Base-by-base conservation (phyloP, 2,329 filamentous ascomycete species). In the Microascus cirrosus region DNA sequence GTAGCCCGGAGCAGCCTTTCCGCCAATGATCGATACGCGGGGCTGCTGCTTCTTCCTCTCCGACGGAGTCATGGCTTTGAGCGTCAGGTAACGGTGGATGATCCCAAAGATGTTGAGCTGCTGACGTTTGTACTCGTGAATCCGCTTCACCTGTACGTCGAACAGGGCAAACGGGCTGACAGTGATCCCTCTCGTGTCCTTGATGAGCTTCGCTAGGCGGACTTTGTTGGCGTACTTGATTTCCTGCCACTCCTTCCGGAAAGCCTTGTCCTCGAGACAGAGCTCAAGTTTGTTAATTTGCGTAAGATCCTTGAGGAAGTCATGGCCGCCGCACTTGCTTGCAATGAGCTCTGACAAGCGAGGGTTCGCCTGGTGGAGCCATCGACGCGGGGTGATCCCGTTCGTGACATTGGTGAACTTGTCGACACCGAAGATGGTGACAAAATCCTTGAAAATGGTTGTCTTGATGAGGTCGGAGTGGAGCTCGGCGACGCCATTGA, bases 401-500 rank as follows among this genome's bases (percentile, higher is more conserved):
- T 99, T 99, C 63, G 94, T 99, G 62, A 99, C 93, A 66, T 99
- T 99, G 59, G 90, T 95, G 73, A 99, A 99, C 73, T 96, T 96
- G 79, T 99, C 94, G 0, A 87, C 87, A 2, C 94, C 94, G 66
- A 94, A 99, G 63, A 99, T 90, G 65, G 84, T 82, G 60, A 99
- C 93, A 72, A 99, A 99, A 71, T 99, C 94, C 73, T 94, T 96
- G 84, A 99, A 97, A 65, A 99, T 95, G n/a, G 94, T 99, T 0
- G 92, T 95, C 78, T 94, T 94, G 78, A 99, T 96, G 59, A 99
- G 79, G 69, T 99, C 94, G 0, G 94, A 99, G 75, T 99, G 94
- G 63, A 99, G 77, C 74, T 99, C 94, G 36, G 94, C 94, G 39
- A 99, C 94, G 70, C 94, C 94, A 65, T 99, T 99, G 77, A 99